Evolutionary conservation across 208 protist species (phyloP), one percentile per base, ranked within the genome.

Genomic region (Acanthamoeba sp.): DNA sequence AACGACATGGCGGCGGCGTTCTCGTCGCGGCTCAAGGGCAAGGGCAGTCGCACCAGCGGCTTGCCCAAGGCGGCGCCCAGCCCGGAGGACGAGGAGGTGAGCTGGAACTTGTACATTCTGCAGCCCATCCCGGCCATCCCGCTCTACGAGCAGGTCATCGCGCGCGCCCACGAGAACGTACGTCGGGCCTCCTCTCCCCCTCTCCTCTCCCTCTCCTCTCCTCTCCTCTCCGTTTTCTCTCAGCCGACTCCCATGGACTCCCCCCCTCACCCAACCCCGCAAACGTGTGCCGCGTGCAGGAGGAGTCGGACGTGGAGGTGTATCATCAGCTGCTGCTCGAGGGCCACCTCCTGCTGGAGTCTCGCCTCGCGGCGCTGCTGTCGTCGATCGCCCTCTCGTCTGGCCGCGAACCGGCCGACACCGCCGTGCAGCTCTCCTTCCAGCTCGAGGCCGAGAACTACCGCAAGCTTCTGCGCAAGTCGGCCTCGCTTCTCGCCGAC

Each of bases 321-420:
- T 88, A 88, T 62, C 80, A 88, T 36, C 80, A 88, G 24, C 80
- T 88, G 34, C 20, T 88, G n/a, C 16, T 88, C n/a, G 80, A 88
- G 34, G 80, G 80, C 29, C 80, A 88, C 4, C 80, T 88, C 9
- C 80, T 88, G 50, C 45, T 88, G 0, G 48, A 64, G 27, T 88
- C 80, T 24, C 34, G 50, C 9, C 80, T 88, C 16, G 42, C 80
- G n/a, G 40, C 80, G 40, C 80, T 78, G 29, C 32, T 88, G 34
- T 57, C 80, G 29, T 88, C 80, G 18, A 24, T 64, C 57, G 57
- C 57, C 57, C 57, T 64, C 2, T 20, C 38, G 0, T 88, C 45
- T 0, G 80, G 48, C n/a, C 42, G 80, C 45, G 34, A 62, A 20
- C 45, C 66, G n/a, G 27, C 27, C 27, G 80, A 88, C 34, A 32